Evolutionary conservation across 1,284 basidiomycete species (phyloP), one percentile per base, ranked within the genome.

Genomic region (Schizophyllum commune): DNA sequence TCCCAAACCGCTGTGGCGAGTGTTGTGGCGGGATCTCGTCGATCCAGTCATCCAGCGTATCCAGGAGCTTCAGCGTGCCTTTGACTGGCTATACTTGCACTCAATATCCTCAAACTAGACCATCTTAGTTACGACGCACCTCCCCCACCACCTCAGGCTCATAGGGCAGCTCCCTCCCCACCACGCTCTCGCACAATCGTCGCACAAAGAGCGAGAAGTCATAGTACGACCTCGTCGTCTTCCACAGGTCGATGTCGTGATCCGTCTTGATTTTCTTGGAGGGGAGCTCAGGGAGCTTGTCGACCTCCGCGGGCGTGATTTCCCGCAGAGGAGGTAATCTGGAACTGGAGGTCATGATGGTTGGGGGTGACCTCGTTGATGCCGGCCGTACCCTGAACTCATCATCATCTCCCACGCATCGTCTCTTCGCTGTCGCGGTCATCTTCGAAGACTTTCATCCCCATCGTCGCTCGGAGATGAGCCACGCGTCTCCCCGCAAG

Each of bases 1-100:
- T 98, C 2, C 96, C 97, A 68, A 96, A 99, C 1, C 97, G 83
- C 70, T 98, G 97, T 1, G 91, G 88, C 5, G 86, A 86, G n/a
- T 83, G 74, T 4, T 85, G 80, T 0, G 90, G 86, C 3, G 93
- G 93, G 11, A 95, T 92, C 34, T 90, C 86, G 56, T 90, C 83
- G 11, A 96, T 88, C 93, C 93, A 96, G 0, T 65, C 63, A 65
- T 88, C 83, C 58, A 98, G 75, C n/a, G 77, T 76, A 62, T 91
- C 83, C 4, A 99, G 78, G 60, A 96, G 72, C 0, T 64, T 62
- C 2, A 93, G 67, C 4, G 87, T 74, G 52, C 69, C 71, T 9
- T 69, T 63, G 21, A 86, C 75, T 5, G 80, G 73, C 85, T 90
- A 66, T 55, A 54, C 58, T 52, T 57, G 60, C 67, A 67, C 33